These are phyloP conservation scores for Sclerotinia glacialis DNA, from an alignment of 2,329 filamentous ascomycete genomes.

Conservation along the genomic window DNA sequence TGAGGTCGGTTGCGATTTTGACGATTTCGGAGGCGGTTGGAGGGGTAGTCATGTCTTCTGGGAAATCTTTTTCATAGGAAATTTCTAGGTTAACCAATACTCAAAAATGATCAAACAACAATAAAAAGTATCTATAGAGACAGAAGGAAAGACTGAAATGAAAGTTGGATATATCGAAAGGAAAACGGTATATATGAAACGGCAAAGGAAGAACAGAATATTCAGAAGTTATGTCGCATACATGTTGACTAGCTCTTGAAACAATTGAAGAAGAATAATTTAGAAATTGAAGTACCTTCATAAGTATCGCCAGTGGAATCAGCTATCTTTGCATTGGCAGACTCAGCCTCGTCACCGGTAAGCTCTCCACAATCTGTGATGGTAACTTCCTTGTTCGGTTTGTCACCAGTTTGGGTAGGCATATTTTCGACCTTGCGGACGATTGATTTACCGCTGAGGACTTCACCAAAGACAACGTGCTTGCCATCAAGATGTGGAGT, in stretches of 20 bases:
- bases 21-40: constrained; percentile 65
- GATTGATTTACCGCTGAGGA: constrained; percentile 87
- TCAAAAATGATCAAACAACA: background rate
- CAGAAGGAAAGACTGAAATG: background rate
- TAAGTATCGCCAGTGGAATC: constrained; percentile 86
- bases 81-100: constrained; percentile 11
- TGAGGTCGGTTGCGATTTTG: constrained; percentile 79
- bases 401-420: constrained; percentile 70
- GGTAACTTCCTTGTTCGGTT: constrained; percentile 68
- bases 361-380: constrained; percentile 88
- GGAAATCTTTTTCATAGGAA: constrained; percentile 60
- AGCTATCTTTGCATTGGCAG: constrained; percentile 64
- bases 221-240: background rate
- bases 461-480: constrained; percentile 95
- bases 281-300: constrained; percentile 48
- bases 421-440: constrained; percentile 88
- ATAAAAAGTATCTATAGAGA: background rate
- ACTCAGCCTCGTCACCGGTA: constrained; percentile 63
- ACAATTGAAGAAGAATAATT: constrained; percentile 15
- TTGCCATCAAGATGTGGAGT: constrained; percentile 92
- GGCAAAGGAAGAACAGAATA: background rate
- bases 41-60: constrained; percentile 70
- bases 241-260: constrained; percentile 18
- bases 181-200: background rate
- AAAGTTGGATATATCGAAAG: background rate